A percentile compares a stretch with the other conserved stretches of the same genome.
phyloP scores from a whole-genome alignment of 305 asterid genomes.

The Andrographis paniculata region DNA sequence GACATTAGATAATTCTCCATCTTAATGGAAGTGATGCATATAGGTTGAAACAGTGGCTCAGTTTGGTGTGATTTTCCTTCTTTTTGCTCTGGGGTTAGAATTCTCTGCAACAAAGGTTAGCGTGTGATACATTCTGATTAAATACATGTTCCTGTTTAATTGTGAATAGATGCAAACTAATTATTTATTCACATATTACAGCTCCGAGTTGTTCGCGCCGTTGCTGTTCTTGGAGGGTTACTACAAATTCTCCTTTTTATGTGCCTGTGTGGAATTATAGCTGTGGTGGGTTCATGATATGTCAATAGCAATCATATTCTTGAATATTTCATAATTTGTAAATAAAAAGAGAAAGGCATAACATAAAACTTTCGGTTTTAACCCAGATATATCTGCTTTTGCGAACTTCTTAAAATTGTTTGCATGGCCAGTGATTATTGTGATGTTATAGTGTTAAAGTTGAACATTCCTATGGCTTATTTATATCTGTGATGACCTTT shows the following conservation, averaged over 20 bases:
- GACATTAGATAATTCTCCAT: too few species aligned
- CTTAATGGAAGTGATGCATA: conserved; percentile 22
- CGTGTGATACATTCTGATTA: conserved; percentile 10
- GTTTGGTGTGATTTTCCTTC: conserved; percentile 97
- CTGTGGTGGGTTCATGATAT: conserved; percentile 48
- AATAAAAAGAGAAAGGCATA: too few species aligned
- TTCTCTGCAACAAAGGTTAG: conserved; percentile 86
- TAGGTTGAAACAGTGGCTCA: conserved; percentile 99
- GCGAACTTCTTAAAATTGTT: too few species aligned
- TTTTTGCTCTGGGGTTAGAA: conserved; percentile 96
- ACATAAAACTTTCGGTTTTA: too few species aligned
- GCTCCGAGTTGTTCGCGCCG: conserved; percentile 98
- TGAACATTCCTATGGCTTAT: conserved; percentile 7
- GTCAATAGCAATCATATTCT: background rate
- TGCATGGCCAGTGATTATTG: too few species aligned
- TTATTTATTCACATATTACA: conserved; percentile 24
- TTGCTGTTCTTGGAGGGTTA: conserved; percentile 95
- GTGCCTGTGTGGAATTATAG: conserved; percentile 89
- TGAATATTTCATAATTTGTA: too few species aligned
- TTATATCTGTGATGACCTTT: background rate
- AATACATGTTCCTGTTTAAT: conserved; percentile 11
- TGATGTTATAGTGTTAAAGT: too few species aligned
- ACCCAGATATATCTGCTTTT: background rate
- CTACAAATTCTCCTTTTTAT: conserved; percentile 88
- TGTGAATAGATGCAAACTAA: conserved; percentile 17